Percentiles rank a stretch among this genome's conserved stretches.
Evolutionary conservation across 1,284 basidiomycete species (phyloP).

Genomic region (Austroboletus rostrupii): DNA sequence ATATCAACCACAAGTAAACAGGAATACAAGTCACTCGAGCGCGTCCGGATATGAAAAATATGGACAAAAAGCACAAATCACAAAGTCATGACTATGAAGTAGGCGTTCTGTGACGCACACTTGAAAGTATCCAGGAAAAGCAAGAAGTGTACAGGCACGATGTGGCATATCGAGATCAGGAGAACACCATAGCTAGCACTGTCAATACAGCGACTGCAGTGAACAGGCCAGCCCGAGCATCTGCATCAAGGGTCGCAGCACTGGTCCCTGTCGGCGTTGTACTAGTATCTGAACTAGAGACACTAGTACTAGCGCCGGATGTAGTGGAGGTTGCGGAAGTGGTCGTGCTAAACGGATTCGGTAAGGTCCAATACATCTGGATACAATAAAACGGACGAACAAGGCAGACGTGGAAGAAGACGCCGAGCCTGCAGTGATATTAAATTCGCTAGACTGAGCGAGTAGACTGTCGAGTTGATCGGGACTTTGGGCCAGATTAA

Average conservation of each 20-base stretch:
- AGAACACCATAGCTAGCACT: slow-evolving; percentile 18
- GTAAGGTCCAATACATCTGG: slow-evolving; percentile 1
- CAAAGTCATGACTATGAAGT: background rate
- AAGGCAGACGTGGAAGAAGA: slow-evolving; percentile 15
- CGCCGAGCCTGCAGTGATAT: slow-evolving; percentile 38
- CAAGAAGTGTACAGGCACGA: background rate
- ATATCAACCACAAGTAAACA: background rate
- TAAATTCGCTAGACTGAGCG: slow-evolving; percentile 63
- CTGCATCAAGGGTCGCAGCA: slow-evolving; percentile 26
- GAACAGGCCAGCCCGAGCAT: slow-evolving; percentile 27
- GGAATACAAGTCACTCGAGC: background rate
- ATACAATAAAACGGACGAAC: slow-evolving; percentile 15
- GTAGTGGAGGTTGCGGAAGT: slow-evolving; percentile 21
- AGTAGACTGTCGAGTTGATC: slow-evolving; percentile 46
- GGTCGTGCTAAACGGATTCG: slow-evolving; percentile 16
- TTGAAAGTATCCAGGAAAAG: background rate
- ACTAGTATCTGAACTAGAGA: slow-evolving; percentile 22
- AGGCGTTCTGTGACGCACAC: background rate
- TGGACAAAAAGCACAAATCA: background rate
- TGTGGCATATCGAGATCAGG: slow-evolving; percentile 12
- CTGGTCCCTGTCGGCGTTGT: slow-evolving; percentile 26
- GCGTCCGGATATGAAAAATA: background rate
- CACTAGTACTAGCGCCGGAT: slow-evolving; percentile 10
- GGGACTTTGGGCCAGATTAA: slow-evolving; percentile 62
- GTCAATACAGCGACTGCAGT: slow-evolving; percentile 28